Base-by-base conservation (phyloP, 306 rosid species). In the Glycine latifolia region DNA sequence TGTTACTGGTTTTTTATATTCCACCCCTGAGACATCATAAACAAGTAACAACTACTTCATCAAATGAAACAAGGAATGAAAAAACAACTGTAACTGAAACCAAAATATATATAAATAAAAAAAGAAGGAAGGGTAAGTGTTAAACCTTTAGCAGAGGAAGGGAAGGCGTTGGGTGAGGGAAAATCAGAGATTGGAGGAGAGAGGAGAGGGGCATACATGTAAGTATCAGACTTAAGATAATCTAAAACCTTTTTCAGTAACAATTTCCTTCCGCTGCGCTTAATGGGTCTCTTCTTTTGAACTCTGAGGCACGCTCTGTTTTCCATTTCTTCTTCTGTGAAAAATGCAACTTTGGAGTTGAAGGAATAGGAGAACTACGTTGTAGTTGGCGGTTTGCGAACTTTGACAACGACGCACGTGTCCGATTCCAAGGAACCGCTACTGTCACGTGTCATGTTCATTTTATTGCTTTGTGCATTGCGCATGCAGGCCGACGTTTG, bases 131-230 rank as follows among this genome's bases (percentile, higher is more conserved):
- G 41, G 31, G 13, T 10, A 49, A 16, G 31, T 13, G 9, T 37
- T 10, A 14, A 60, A 86, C 91, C 89, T 83, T 60, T 11, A 69
- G 73, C 33, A 49, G 84, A 14, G 68, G 20, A 54, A 62, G 14
- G 41, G 7, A 76, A 16, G 37, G 59, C 4, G 39, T 66, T 39
- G 73, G 78, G 61, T 8, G 84, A 70, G 63, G 77, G 65, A 12
- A 81, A 67, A 73, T 53, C 20, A 54, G 71, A 39, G 33, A 79
- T 84, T 31, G 43, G 69, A 44, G 84, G 71, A 65, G 91, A 89
- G 35, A 87, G 39, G 1, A 91, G 72, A 79, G 94, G 91, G 68
- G 94, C 94, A 85, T 89, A 94, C 84, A 88, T 74, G 90, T 79
- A 89, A 35, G 81, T 82, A 66, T 94, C 92, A 15, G 87, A 85